Base-by-base conservation (phyloP, 352 stramenopile genomes). In the Phytophthora citrophthora region DNA sequence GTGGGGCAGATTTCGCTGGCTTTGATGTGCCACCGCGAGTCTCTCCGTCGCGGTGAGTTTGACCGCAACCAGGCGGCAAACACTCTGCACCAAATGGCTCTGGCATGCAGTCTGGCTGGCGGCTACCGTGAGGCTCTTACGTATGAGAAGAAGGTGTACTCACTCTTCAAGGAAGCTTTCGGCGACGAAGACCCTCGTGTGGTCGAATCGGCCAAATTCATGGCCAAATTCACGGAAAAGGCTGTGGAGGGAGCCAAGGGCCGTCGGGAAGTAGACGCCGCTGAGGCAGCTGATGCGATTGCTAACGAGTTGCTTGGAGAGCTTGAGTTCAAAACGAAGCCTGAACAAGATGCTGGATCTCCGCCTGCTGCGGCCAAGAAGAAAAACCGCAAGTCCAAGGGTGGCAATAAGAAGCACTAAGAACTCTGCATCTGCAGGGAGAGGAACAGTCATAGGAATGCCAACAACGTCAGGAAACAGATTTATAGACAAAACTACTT, bases 101-200 rank as follows among this genome's bases (percentile, higher is more conserved):
- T 96, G 34, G 85, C 87, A 29, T 96, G 86, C 50, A 71, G 76
- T 3, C 77, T 95, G 18, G 86, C 83, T 36, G 88, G 88, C 20
- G 83, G 82, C 18, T 96, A 88, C 77, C 83, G 85, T 16, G 90
- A 97, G 55, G 90, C 90, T 29, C 83, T 97, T 50, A 75, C 81
- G 29, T 95, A 97, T 74, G 90, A 97, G 68, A 94, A 96, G 71
- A 92, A 94, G 57, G 88, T 94, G 46, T 92, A 95, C 57, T 71
- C 77, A 18, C 74, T 96, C 13, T 90, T 91, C 47, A 82, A 92
- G 56, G 88, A 96, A 43, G 77, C 87, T 11, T 89, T 94, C 36
- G 89, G 89, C 26, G 76, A 94, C 15, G 70, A 96, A 11, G 86
- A 96, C 44, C 77, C 85, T 38, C 85, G 89, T 26, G 88, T 95